Conservation (phyloP, 1,139 yeast genomes). For the Suhomyces coccinellae region DNA sequence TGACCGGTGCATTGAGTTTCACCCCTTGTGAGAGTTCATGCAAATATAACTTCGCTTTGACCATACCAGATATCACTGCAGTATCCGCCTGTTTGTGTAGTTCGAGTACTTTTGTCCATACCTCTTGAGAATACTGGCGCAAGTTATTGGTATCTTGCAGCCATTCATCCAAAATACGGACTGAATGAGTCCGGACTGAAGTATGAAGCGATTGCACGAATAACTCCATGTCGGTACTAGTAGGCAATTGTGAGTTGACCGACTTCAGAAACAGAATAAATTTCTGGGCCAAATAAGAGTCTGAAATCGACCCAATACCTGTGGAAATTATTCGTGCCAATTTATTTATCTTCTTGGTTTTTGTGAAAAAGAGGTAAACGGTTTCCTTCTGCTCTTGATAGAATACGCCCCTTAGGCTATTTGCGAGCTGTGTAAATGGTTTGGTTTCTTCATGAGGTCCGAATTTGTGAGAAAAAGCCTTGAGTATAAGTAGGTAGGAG, state of each 20-base stretch:
- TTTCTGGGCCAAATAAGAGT: neutral
- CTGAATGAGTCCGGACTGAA: neutral
- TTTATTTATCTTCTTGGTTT: constrained; percentile 9
- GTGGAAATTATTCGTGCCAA: neutral
- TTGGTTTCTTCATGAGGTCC: neutral
- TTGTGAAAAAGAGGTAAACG: constrained; percentile 8
- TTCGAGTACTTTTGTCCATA: too few species aligned
- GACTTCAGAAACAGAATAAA: neutral
- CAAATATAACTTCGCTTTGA: too few species aligned
- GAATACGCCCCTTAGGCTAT: constrained; percentile 4
- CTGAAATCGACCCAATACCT: neutral
- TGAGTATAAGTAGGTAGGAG: neutral
- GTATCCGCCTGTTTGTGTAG: too few species aligned
- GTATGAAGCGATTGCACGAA: neutral
- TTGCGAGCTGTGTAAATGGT: neutral
- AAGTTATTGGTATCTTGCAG: too few species aligned
- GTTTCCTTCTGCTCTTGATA: constrained; percentile 15
- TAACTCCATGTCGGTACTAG: neutral
- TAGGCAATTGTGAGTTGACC: neutral
- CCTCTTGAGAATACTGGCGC: too few species aligned
- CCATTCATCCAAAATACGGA: too few species aligned
- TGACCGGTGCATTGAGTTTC: too few species aligned
- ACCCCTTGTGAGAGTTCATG: too few species aligned
- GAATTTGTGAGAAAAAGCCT: neutral
- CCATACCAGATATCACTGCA: too few species aligned